Base-by-base conservation (phyloP, 352 stramenopile genomes). In the Phytophthora fragariae region DNA sequence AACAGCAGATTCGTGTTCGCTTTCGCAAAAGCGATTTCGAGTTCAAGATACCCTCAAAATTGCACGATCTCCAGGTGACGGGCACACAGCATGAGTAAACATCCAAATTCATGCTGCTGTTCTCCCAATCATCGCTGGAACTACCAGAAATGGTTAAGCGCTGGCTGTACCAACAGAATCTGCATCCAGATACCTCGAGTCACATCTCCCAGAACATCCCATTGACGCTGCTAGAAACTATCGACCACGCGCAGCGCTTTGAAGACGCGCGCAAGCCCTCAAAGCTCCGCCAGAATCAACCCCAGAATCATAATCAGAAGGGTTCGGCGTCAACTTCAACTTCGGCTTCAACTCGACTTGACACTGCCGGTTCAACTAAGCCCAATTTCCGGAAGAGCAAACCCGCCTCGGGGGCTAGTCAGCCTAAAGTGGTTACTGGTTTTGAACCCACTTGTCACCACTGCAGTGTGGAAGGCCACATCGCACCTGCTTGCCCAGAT, bases 161-260 rank as follows among this genome's bases (percentile, higher is more conserved):
- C 19, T 31, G 17, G n/a, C 5, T 31, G n/a, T 54, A 54, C 10
- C 47, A 54, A 12, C 47, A 31, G 5, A 47, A 63, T 46, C 17
- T 64, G 15, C n/a, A 53, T 5, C 6, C 24, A 11, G 62, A 69
- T 5, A 62, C 62, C 5, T 57, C 52, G 2, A 57, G 52, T 12
- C 53, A 69, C 19, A 69, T 57, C 14, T 58, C 63, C 5, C 53
- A 64, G 19, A 70, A 41, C 21, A 15, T 70, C 3, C 63, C 19
- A 3, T 15, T n/a, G 12, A 64, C 54, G 14, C 53, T 70, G 15
- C 53, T 52, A 17, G 39, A 62, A 52, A 63, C 62, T 5, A 63
- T 70, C 19, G 62, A 63, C 1, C 39, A 63, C 19, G 39, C 62
- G 2, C 53, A 70, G 29, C 53, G 53, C 14, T 50, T 55, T n/a